Conservation (phyloP, 2,329 filamentous ascomycete species). For the Ceratocystis cubensis region DNA sequence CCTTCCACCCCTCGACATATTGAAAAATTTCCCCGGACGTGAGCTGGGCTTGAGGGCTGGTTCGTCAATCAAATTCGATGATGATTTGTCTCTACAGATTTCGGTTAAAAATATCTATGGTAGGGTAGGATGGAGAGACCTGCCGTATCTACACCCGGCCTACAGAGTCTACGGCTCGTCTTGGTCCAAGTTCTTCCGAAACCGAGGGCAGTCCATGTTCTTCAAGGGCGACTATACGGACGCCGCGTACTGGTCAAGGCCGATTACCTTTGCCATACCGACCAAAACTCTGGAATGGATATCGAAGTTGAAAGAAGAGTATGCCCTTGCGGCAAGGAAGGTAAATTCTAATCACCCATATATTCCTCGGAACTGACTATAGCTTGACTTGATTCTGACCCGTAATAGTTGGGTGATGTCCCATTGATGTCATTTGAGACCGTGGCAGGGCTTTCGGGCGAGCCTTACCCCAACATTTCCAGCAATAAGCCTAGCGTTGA, state of each 20-base stretch:
- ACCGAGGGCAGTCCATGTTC: slow-evolving; percentile 10
- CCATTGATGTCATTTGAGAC: neutral
- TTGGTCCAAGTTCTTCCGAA: slow-evolving; percentile 15
- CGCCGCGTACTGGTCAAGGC: neutral
- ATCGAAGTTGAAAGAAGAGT: neutral
- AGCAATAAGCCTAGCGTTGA: neutral
- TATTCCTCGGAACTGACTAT: neutral
- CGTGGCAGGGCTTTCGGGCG: neutral
- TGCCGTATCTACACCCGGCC: slow-evolving; percentile 13
- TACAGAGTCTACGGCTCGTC: slow-evolving; percentile 8
- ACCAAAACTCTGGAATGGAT: neutral
- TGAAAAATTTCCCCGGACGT: slow-evolving; percentile 8
- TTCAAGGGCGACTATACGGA: slow-evolving; percentile 11
- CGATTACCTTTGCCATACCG: slow-evolving; percentile 16
- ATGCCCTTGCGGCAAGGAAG: neutral
- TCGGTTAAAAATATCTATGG: neutral
- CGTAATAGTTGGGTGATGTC: neutral
- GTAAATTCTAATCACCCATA: neutral
- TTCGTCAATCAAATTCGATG: neutral
- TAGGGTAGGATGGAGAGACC: neutral
- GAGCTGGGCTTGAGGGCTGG: slow-evolving; percentile 6
- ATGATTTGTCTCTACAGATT: neutral
- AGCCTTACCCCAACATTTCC: slow-evolving; percentile 8
- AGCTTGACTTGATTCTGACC: neutral
- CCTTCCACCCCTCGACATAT: neutral